phyloP scores from a whole-genome alignment of 768 basidiomycete species.

The Ramaria sp. region DNA sequence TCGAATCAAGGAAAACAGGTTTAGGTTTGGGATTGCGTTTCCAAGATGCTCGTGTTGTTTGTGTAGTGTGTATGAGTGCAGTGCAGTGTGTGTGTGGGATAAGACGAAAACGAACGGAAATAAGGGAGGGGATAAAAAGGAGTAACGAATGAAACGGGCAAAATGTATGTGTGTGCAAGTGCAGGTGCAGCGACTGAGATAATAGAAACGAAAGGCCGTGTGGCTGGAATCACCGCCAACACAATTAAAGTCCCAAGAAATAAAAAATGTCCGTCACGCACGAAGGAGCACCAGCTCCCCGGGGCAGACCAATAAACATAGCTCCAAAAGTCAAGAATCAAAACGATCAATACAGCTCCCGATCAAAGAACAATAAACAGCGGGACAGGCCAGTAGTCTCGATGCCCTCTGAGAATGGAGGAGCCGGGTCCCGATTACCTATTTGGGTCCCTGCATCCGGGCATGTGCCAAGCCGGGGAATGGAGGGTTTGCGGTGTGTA shows the following conservation, averaged over 20 bases:
- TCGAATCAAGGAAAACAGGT: not conserved
- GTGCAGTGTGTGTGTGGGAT: not conserved
- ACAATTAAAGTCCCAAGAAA: not conserved
- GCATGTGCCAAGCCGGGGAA: no score
- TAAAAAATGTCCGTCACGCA: not conserved
- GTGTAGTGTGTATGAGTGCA: not conserved
- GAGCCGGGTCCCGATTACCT: no score
- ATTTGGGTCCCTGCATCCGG: no score
- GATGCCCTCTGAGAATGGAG: no score
- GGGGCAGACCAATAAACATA: slow-evolving; percentile 1
- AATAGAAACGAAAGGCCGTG: not conserved
- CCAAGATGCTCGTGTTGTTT: not conserved
- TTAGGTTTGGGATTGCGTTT: not conserved
- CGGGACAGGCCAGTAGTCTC: no score
- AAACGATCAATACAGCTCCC: not conserved
- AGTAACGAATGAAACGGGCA: no score
- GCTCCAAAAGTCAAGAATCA: not conserved
- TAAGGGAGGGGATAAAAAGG: not conserved
- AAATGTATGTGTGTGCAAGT: no score
- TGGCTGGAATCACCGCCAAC: not conserved
- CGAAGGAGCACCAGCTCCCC: not conserved
- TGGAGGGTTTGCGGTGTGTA: no score
- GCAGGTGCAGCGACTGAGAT: not conserved
- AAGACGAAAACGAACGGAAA: not conserved
- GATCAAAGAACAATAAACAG: not conserved